A percentile compares a stretch with the other conserved stretches of the same genome.
phyloP scores from a whole-genome alignment of 176 grass and related monocot species.

The Carex parvula region DNA sequence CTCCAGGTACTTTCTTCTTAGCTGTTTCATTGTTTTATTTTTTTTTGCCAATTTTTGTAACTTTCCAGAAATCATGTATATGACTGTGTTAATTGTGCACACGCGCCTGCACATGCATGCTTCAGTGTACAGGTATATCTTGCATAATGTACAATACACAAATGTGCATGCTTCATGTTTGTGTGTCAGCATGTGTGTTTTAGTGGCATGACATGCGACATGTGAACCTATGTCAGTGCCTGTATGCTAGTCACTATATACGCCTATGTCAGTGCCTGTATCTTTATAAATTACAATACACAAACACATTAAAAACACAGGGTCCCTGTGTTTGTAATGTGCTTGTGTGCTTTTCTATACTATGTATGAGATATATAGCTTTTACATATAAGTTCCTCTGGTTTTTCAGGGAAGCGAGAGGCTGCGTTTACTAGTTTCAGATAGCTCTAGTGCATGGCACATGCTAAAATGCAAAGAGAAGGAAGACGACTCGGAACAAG shows the following conservation, averaged over 20 bases:
- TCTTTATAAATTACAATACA: background rate
- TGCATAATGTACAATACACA: too few species aligned
- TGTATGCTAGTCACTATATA: background rate
- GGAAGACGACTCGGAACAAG: slow-evolving; percentile 17
- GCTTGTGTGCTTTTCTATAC: background rate
- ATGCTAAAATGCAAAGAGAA: slow-evolving; percentile 36
- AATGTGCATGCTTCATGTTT: background rate
- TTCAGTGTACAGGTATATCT: background rate
- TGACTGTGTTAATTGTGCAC: background rate
- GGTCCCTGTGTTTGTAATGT: background rate
- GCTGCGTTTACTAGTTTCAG: slow-evolving; percentile 66
- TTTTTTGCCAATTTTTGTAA: background rate
- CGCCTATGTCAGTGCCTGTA: background rate
- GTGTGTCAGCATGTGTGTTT: background rate
- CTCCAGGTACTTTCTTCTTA: slow-evolving; percentile 55
- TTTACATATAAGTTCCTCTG: background rate
- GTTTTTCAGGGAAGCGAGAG: slow-evolving; percentile 80
- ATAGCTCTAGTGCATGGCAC: slow-evolving; percentile 44
- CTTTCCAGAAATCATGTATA: background rate
- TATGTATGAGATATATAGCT: background rate
- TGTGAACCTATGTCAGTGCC: background rate
- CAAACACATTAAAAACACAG: background rate
- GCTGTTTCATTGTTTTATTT: background rate
- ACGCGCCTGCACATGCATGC: background rate
- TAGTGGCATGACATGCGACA: background rate